Evolutionary conservation across 2,329 filamentous ascomycete genomes (phyloP).

Genomic region (Claviceps paspali): DNA sequence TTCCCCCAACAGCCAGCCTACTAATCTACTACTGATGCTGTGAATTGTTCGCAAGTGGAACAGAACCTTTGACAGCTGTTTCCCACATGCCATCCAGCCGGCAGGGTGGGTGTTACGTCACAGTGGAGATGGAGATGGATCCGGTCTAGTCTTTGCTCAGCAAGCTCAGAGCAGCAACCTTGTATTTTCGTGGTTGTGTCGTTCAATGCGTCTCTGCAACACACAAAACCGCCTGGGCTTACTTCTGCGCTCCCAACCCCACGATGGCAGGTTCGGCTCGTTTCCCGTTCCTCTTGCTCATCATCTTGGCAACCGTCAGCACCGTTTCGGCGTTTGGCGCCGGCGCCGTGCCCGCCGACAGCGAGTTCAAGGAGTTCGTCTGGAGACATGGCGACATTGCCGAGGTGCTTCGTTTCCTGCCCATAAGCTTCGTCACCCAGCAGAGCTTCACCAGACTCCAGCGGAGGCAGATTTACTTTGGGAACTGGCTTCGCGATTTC

Average conservation of each 20-base stretch:
- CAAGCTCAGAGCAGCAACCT: no score
- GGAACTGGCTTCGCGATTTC: conserved; percentile 48
- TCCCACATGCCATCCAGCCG: no score
- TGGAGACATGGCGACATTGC: conserved; percentile 26
- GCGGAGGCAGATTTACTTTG: conserved; percentile 22
- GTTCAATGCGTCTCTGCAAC: no score
- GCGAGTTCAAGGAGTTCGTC: conserved; percentile 25
- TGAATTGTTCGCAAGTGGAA: no score
- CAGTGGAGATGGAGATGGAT: no score
- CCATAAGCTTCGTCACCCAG: conserved; percentile 21
- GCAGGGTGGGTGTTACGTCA: no score
- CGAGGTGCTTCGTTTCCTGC: conserved; percentile 22
- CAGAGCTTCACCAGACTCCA: conserved; percentile 23
- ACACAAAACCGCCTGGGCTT: not conserved
- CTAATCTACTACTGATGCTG: no score
- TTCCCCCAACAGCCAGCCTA: no score
- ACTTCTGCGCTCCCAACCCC: not conserved
- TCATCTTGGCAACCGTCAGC: conserved; percentile 14
- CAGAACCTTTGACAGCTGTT: no score
- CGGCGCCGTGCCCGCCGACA: conserved; percentile 20
- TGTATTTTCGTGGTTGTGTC: no score
- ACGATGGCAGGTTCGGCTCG: conserved; percentile 2
- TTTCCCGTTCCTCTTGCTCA: conserved; percentile 7
- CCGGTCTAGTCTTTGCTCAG: no score
- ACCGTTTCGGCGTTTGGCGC: conserved; percentile 22